These are phyloP conservation scores for Ophiognomonia clavigignenti-juglandacearum DNA, from an alignment of 2,329 filamentous ascomycete genomes.

Conservation along the genomic window DNA sequence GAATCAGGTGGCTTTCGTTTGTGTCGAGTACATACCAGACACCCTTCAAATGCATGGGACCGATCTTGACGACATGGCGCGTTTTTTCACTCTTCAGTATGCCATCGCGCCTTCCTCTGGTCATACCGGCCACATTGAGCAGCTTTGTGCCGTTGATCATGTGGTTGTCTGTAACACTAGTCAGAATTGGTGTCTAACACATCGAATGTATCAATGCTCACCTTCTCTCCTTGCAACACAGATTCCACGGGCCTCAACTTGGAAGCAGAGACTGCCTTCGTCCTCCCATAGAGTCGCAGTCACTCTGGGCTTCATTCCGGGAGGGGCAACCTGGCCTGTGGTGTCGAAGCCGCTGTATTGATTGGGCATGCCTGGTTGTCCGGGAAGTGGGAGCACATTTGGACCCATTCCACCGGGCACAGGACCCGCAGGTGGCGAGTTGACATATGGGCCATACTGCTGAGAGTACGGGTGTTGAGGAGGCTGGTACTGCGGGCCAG, in stretches of 20 bases:
- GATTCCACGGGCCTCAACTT: conserved; percentile 92
- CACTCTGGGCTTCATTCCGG: conserved; percentile 92
- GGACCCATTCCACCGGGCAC: conserved; percentile 65
- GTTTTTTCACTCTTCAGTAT: conserved; percentile 98
- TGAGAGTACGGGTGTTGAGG: conserved; percentile 53
- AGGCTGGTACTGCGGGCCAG: conserved; percentile 64
- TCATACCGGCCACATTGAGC: conserved; percentile 97
- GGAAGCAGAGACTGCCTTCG: conserved; percentile 94
- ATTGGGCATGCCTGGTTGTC: conserved; percentile 49
- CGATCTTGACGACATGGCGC: conserved; percentile 96
- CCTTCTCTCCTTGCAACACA: conserved; percentile 93
- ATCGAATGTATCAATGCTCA: too few species aligned
- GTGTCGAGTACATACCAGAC: conserved; percentile 66
- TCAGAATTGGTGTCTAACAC: too few species aligned
- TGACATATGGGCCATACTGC: conserved; percentile 72
- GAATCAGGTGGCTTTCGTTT: neutral
- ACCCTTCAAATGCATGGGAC: conserved; percentile 97
- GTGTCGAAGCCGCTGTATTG: conserved; percentile 66
- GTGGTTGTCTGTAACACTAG: conserved; percentile 68
- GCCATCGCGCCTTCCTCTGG: conserved; percentile 86
- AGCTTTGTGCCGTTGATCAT: conserved; percentile 99
- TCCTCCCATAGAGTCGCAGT: conserved; percentile 98
- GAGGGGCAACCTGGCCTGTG: conserved; percentile 87
- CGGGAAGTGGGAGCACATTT: conserved; percentile 67
- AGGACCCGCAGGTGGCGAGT: conserved; percentile 70